Base-by-base conservation (phyloP, 768 basidiomycete genomes). In the Mycena floridula region DNA sequence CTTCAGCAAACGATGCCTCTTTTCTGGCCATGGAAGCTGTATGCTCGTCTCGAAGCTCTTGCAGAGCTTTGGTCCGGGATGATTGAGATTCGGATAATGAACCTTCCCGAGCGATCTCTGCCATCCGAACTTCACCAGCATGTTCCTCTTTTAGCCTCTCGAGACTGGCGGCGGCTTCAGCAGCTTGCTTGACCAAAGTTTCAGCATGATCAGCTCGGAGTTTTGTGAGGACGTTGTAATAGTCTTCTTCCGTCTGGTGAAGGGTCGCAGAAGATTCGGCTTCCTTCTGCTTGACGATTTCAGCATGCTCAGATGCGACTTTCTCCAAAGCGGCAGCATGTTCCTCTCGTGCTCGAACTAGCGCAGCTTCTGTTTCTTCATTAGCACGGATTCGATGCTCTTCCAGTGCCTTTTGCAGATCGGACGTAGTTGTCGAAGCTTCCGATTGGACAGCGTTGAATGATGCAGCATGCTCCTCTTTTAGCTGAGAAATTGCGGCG, bases 121-220 rank as follows among this genome's bases (percentile, higher is more conserved):
- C 69, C 71, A 87, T 78, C 39, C 83, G 77, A 26, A 91, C 63
- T 54, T 81, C 81, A 25, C 75, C 77, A 25, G 77, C 76, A 57
- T 93, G 90, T 53, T 92, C 88, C 53, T 84, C 81, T 44, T 76
- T 77, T 50, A 90, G 62, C 37, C 86, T 75, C 43, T 85, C 81
- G n/a, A 91, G 66, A 9, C 68, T 70, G 5, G 77, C 78, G 28
- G 77, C 67, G 16, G 74, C 66, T 45, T 90, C 83, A 4, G 70
- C 70, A 1, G 76, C 68, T 45, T 83, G 76, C 52, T 70, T 77
- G 49, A 77, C 76, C 46, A 91, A 66, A 21, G 77, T 70, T 49
- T 81, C 76, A 3, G 76, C 71, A 52, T 92, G 88, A 56, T 88
- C 83, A 12, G 59, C 68, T 35, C 88, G 84, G 39, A 91, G 74